Conservation (phyloP, 208 protist species). For the Phytomonas sp. region DNA sequence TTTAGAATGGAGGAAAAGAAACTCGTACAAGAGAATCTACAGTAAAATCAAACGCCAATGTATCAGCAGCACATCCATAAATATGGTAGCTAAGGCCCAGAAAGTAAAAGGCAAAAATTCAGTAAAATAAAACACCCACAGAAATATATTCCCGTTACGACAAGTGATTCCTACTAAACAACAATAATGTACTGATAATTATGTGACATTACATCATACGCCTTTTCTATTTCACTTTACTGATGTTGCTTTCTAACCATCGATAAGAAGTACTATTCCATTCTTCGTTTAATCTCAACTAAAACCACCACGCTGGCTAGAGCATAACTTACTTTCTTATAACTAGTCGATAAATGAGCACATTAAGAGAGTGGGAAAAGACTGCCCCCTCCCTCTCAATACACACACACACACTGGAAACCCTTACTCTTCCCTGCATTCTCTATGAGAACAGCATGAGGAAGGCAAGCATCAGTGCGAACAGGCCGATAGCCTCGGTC, state of each 20-base stretch:
- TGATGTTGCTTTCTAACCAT: too few species aligned
- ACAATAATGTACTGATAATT: not conserved
- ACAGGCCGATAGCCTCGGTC: slow-evolving; percentile 89
- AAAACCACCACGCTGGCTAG: too few species aligned
- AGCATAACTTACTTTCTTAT: too few species aligned
- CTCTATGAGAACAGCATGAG: slow-evolving; percentile 92
- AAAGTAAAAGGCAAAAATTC: not conserved
- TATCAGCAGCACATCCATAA: not conserved
- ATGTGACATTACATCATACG: not conserved
- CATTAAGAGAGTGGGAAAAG: not conserved
- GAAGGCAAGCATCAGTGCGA: slow-evolving; percentile 88
- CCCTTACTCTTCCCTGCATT: not conserved
- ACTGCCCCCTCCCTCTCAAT: not conserved
- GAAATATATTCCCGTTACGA: not conserved
- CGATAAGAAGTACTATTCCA: too few species aligned
- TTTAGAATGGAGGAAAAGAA: slow-evolving; percentile 11
- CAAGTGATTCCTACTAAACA: not conserved
- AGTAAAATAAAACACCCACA: not conserved
- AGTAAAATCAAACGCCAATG: not conserved
- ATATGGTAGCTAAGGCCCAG: not conserved
- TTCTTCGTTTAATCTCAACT: too few species aligned
- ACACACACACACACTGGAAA: not conserved
- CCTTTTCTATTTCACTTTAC: not conserved
- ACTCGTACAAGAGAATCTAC: slow-evolving; percentile 12
- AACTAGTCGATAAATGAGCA: too few species aligned